Evolutionary conservation across 805 yeast genomes (phyloP), one percentile per base, ranked within the genome.

Genomic region (Pichia insulana): DNA sequence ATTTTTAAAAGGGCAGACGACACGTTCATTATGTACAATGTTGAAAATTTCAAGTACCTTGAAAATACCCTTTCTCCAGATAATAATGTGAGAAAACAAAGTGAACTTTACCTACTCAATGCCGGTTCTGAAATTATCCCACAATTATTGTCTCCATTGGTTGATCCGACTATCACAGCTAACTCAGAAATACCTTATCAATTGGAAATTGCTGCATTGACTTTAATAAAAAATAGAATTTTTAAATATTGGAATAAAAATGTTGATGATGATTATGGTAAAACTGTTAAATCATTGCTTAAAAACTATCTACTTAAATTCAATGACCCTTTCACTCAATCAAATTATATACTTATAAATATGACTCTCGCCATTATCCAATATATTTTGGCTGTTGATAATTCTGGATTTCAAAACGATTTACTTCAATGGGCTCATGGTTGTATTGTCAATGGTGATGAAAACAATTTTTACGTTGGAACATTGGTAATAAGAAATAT

Each of bases 401-500:
- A 74, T 18, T 13, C 34, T 7, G 56, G 51, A 6, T 82, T 88
- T 86, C 61, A 56, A 37, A 72, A 74, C 2, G 66, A 68, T 11
- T 59, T 82, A 11, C 56, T 76, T 15, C 73, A 71, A 41, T 53
- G 57, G 36, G 75, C 76, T 39, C 48, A 67, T 32, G 60, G 62
- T 39, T 57, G 79, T 18, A 58, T 82, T n/a, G 58, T 66, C 7
- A 57, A 67, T 8, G 60, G 53, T 17, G 34, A 67, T 16, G 72
- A 74, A 51, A 62, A 68, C 3, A 62, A 64, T 41, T 58, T 75
- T 8, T 70, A 79, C 52, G 73, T 89, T 3, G 95, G 95, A 1
- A 61, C 87, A 41, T 58, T 82, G 28, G 73, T 90, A 44, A 66
- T 89, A 37, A 67, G 77, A 37, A 92, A 86, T 57, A 71, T 90